Evolutionary conservation across 148 eudicot species (phyloP).

Genomic region (Rheum nobile): DNA sequence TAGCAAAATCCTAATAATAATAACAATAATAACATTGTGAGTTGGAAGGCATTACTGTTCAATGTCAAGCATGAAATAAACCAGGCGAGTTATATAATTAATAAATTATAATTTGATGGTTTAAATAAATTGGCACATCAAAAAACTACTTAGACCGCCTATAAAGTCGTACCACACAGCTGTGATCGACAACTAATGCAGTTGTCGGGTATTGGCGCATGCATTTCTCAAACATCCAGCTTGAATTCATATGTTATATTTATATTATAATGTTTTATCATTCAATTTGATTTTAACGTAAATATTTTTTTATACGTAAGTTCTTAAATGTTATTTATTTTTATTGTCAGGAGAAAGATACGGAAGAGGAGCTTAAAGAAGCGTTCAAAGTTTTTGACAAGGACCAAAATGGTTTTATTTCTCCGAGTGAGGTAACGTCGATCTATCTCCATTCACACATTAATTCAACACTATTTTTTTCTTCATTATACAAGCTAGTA

Average conservation of each 20-base stretch:
- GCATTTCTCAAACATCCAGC: constrained; percentile 8
- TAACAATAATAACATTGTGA: too few relatives aligned
- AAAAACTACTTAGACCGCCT: constrained; percentile 3
- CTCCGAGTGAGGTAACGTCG: constrained; percentile 41
- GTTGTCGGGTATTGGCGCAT: constrained; percentile 5
- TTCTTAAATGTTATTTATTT: not conserved
- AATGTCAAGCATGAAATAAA: not conserved
- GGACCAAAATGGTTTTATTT: constrained; percentile 65
- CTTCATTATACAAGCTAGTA: not conserved
- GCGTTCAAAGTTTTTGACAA: constrained; percentile 77
- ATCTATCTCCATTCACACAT: not conserved
- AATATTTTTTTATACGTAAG: not conserved
- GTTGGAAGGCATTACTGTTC: not conserved
- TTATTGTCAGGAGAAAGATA: constrained; percentile 36
- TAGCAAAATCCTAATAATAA: too few relatives aligned
- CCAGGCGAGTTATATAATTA: not conserved
- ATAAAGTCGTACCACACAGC: constrained; percentile 6
- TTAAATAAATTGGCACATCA: not conserved
- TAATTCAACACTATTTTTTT: too few relatives aligned
- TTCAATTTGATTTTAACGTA: not conserved
- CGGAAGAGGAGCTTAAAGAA: constrained; percentile 66
- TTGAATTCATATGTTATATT: not conserved
- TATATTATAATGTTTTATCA: not conserved
- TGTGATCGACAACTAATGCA: constrained; percentile 6
- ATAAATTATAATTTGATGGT: not conserved